phyloP scores from a whole-genome alignment of 371 early-diverging fungal genomes.

The Syncephalastrum contaminatum region DNA sequence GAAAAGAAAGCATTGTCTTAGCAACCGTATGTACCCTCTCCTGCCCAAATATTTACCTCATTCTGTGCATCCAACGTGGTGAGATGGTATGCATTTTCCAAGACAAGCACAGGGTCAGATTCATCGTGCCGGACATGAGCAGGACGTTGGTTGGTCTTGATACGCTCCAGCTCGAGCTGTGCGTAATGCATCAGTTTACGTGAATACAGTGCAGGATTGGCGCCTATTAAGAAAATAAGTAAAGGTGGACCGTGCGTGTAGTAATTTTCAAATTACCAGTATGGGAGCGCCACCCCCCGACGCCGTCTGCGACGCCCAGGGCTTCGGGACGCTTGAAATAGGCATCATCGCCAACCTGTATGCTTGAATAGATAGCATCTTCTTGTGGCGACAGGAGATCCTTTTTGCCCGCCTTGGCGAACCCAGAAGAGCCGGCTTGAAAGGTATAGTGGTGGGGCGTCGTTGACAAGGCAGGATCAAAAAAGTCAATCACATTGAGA shows the following conservation, averaged over 20 bases:
- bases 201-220: slow-evolving; percentile 84
- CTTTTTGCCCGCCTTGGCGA: slow-evolving; percentile 62
- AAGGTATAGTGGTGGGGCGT: slow-evolving; percentile 54
- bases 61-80: slow-evolving; percentile 27
- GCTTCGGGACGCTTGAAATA: slow-evolving; percentile 77
- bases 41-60: slow-evolving; percentile 12
- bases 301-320: slow-evolving; percentile 83
- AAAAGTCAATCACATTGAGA: slow-evolving; percentile 46
- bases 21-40: background rate
- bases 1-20: slow-evolving; percentile 2
- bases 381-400: slow-evolving; percentile 49
- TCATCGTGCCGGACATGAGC: slow-evolving; percentile 14
- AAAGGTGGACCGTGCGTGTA: slow-evolving; percentile 1
- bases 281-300: slow-evolving; percentile 77
- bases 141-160: slow-evolving; percentile 32
- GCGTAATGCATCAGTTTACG: slow-evolving; percentile 90
- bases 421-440: slow-evolving; percentile 76
- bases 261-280: slow-evolving; percentile 20
- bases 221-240: slow-evolving; percentile 40
- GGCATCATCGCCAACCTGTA: slow-evolving; percentile 83
- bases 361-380: slow-evolving; percentile 74
- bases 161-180: slow-evolving; percentile 71
- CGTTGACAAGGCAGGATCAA: slow-evolving; percentile 36
- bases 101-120: slow-evolving; percentile 20
- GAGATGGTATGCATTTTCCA: slow-evolving; percentile 28